A percentile compares a stretch with the other conserved stretches of the same genome.
Conservation (phyloP, 2,329 filamentous ascomycete species). For the Neofusicoccum sp. region DNA sequence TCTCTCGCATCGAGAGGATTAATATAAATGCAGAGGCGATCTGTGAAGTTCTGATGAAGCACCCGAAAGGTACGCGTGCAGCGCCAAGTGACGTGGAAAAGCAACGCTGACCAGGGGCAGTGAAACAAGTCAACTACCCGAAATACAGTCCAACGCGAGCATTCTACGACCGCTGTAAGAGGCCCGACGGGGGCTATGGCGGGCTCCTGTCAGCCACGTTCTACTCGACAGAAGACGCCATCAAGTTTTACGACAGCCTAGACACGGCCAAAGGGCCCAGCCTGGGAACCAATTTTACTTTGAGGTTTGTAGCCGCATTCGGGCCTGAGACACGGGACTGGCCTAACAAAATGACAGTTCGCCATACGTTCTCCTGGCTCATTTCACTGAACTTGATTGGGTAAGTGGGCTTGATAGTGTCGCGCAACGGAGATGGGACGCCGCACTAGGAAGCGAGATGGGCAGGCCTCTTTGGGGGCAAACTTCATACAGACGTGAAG, state of each 20-base stretch:
- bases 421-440: not conserved
- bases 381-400: conserved; percentile 93
- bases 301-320: conserved; percentile 50
- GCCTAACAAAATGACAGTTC: conserved; percentile 50
- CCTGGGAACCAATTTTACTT: conserved; percentile 92
- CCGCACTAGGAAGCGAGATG: conserved; percentile 6
- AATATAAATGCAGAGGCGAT: conserved; percentile 84
- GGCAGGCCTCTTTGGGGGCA: not conserved
- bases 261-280: conserved; percentile 92
- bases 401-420: conserved; percentile 39
- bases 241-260: conserved; percentile 80
- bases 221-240: conserved; percentile 64
- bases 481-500: conserved; percentile 15
- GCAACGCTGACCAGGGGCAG: conserved; percentile 32
- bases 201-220: conserved; percentile 86
- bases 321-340: not conserved
- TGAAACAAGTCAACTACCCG: conserved; percentile 84
- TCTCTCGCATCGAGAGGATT: conserved; percentile 75
- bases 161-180: conserved; percentile 76
- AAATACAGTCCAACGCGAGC: conserved; percentile 68
- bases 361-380: conserved; percentile 87
- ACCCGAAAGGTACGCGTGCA: conserved; percentile 47
- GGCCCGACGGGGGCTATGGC: conserved; percentile 78
- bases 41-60: conserved; percentile 65
- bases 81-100: not conserved